Base-by-base conservation (phyloP, 257 asterid genomes). In the Ligustrum vulgare region DNA sequence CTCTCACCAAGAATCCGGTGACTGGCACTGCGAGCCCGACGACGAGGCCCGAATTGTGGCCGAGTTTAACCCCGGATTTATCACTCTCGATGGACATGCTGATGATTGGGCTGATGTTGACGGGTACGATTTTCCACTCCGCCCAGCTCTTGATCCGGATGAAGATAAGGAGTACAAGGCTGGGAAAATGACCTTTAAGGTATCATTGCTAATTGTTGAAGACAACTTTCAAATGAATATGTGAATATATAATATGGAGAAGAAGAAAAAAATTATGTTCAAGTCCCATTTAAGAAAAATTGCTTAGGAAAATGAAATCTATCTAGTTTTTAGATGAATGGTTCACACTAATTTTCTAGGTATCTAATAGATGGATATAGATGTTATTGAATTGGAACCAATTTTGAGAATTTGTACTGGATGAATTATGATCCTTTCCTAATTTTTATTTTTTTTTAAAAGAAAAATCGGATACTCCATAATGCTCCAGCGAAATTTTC, bases 111-210 rank as follows among this genome's bases (percentile, higher is more conserved):
- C 78, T 3, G 85, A 80, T 34, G 70, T 92, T 37, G 87, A 89
- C 22, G 96, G 97, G 23, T 92, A 86, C 72, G 96, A 92, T 68
- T 92, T 92, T 72, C 85, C 97, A 20, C 86, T 92, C 60, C 91
- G 90, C 67, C 94, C 94, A n/a, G 97, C 96, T 47, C 88, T 92
- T 16, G 96, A 90, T 67, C 97, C 97, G 1, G 96, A 92, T 84
- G 87, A 89, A 71, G 97, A 92, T 69, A 77, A 92, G 66, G 87
- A 89, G 75, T 92, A 90, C 70, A 80, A 84, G 70, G 84, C 77
- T 65, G 97, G 96, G 18, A 89, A 92, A 73, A 87, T 92, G 96
- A 85, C 90, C 16, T 75, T 92, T 71, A 90, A 92, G 96, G 97
- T 41, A 41, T 92, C 58, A 41, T 41, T 41, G 49, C 49, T 41